Percentiles rank a stretch among this genome's conserved stretches.
These are phyloP conservation scores for Crepidotus variabilis DNA, from an alignment of 768 basidiomycete genomes.

Conservation along the genomic window DNA sequence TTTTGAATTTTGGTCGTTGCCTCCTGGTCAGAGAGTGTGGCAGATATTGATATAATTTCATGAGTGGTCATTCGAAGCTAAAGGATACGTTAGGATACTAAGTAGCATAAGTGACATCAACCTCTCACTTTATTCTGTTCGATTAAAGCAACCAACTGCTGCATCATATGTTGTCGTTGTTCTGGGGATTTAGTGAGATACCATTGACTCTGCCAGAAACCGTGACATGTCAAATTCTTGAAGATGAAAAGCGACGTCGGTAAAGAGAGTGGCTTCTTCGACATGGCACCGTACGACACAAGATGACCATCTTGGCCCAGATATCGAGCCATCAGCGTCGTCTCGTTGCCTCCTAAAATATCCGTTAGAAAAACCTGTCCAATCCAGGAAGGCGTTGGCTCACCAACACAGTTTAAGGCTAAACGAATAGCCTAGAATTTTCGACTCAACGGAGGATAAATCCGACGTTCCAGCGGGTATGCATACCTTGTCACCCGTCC, in stretches of 20 bases:
- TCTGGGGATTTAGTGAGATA: conserved; percentile 43
- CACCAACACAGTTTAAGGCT: too few relatives aligned
- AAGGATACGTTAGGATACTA: conserved; percentile 3
- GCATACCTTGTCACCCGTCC: conserved; percentile 59
- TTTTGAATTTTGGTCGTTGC: conserved; percentile 44
- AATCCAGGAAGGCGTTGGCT: too few relatives aligned
- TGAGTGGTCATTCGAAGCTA: conserved; percentile 69
- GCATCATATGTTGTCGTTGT: conserved; percentile 51
- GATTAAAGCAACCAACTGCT: conserved; percentile 49
- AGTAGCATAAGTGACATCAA: background rate
- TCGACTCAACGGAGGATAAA: too few relatives aligned
- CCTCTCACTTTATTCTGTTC: conserved; percentile 44
- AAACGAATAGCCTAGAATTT: too few relatives aligned
- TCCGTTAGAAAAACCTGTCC: background rate
- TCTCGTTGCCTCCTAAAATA: conserved; percentile 53
- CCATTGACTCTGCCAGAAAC: conserved; percentile 81
- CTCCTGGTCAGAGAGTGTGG: conserved; percentile 31
- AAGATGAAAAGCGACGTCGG: conserved; percentile 84
- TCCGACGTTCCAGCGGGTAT: background rate
- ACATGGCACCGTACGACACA: conserved; percentile 90
- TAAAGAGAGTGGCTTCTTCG: conserved; percentile 72
- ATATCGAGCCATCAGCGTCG: conserved; percentile 63
- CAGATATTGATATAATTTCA: conserved; percentile 56
- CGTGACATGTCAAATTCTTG: conserved; percentile 71
- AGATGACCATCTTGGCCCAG: conserved; percentile 68